Base-by-base conservation (phyloP, 805 yeast genomes). In the Metschnikowia koreensis region DNA sequence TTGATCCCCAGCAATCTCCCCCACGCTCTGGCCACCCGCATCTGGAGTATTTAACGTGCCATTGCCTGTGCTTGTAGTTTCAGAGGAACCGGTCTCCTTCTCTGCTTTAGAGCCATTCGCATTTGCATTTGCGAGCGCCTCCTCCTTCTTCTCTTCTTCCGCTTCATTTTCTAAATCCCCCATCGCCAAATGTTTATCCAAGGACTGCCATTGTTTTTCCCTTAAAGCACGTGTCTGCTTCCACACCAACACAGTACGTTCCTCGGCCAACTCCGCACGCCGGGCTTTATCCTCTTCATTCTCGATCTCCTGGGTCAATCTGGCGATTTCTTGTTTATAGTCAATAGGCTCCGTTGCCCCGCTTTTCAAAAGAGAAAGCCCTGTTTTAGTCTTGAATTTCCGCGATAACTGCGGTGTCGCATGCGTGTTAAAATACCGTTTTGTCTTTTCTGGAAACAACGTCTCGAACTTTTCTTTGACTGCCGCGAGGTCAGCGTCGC, bases 401-500 rank as follows among this genome's bases (percentile, higher is more conserved):
- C 77, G 56, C 1, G 77, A 67, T 16, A 74, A 62, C 55, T 71
- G 76, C 5, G 79, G 78, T 1, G 79, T 74, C 9, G 66, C 76
- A 51, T 70, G 73, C 1, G 64, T 59, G 53, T 75, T 73, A 64
- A 74, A 74, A 54, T 74, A 75, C 46, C 67, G 58, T 53, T 71
- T 71, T 10, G 45, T 64, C 66, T 58, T 72, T 64, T 11, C 66
- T 1, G 75, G 76, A 16, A 60, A 60, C 1, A 60, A 40, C 1
- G 49, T 42, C 7, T 59, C 57, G 15, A 54, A 59, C 33, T 64
- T 59, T 7, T 63, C 60, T 16, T 58, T 41, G 0, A 60, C 55
- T 8, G 50, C 53, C 1, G 41, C 17, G 36, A 71, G 51, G 5
- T 69, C 71, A 7, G 58, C 62, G 1, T 53, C 52, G 0, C 59